phyloP scores from a whole-genome alignment of 805 yeast genomes.

The Metschnikowia baotianmanensis region DNA sequence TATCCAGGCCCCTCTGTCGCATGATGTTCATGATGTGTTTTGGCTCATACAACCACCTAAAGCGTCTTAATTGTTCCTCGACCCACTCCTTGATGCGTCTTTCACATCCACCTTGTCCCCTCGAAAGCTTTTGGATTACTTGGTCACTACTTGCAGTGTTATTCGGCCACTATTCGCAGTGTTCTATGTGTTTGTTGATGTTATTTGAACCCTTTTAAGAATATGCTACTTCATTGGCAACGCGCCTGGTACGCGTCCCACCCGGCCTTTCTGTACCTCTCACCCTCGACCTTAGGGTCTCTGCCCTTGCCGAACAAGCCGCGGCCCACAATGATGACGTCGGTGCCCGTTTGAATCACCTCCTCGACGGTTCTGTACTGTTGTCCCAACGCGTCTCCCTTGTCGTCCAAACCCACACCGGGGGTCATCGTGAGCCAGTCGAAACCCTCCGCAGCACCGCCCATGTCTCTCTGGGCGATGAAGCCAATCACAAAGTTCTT shows the following conservation, averaged over 20 bases:
- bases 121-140: no score
- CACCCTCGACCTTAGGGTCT: slow-evolving; percentile 84
- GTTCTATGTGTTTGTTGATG: no score
- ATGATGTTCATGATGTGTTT: no score
- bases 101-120: no score
- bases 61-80: no score
- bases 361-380: slow-evolving; percentile 91
- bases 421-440: slow-evolving; percentile 98
- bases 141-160: no score
- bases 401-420: slow-evolving; percentile 96
- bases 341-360: slow-evolving; percentile 84
- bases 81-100: no score
- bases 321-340: slow-evolving; percentile 96
- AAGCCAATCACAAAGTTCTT: slow-evolving; percentile 92
- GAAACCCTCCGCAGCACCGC: slow-evolving; percentile 76
- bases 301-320: slow-evolving; percentile 94
- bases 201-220: no score
- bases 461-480: slow-evolving; percentile 90
- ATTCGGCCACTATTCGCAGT: no score
- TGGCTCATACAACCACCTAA: no score
- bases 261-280: slow-evolving; percentile 88
- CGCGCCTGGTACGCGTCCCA: slow-evolving; percentile 89
- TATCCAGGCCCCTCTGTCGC: no score
- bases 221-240: no score
- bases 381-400: slow-evolving; percentile 94